Evolutionary conservation across 2,329 filamentous ascomycete species (phyloP), one percentile per base, ranked within the genome.

Genomic region (Aotearoamyces nothofagi): DNA sequence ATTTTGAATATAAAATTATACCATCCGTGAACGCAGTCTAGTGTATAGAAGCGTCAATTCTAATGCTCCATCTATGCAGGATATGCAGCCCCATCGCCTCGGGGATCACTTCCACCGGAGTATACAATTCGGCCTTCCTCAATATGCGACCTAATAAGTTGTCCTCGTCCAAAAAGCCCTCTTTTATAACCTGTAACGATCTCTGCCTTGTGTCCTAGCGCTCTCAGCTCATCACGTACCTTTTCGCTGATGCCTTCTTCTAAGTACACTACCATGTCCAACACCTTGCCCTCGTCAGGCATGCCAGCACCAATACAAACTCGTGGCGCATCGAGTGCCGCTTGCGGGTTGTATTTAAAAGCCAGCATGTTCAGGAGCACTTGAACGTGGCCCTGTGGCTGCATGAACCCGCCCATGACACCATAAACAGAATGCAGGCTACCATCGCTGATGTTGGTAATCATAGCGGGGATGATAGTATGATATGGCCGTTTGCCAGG

Each of bases 351-450:
- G 30, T 83, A 62, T 2, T 74, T 72, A 42, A 86, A 92, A 0
- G 84, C 70, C 1, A 92, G 55, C 67, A 92, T 86, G 40, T 92
- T 92, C 2, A 96, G 61, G 7, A 98, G 57, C 1, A 93, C 84
- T 53, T 96, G 90, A 0, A 96, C 76, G 35, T 96, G 90, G 13
- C 87, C 90, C 54, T 96, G 90, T 0, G 90, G 90, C 56, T 98
- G 90, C 80, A 96, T 96, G 55, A 92, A 96, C 3, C 84, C 87
- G 29, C 90, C 90, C 90, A 96, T 96, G 35, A 96, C 87, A 30
- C 90, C 90, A 45, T 87, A 94, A 0, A 92, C 79, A 4, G 72
- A 78, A 51, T 93, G 81, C 32, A 96, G 56, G 27, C 68, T 75
- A 15, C 70, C 69, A 42, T 92, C 83, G 4, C 58, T 56, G 11